Base-by-base conservation (phyloP, 768 basidiomycete species). In the Hemileccinum impolitum region DNA sequence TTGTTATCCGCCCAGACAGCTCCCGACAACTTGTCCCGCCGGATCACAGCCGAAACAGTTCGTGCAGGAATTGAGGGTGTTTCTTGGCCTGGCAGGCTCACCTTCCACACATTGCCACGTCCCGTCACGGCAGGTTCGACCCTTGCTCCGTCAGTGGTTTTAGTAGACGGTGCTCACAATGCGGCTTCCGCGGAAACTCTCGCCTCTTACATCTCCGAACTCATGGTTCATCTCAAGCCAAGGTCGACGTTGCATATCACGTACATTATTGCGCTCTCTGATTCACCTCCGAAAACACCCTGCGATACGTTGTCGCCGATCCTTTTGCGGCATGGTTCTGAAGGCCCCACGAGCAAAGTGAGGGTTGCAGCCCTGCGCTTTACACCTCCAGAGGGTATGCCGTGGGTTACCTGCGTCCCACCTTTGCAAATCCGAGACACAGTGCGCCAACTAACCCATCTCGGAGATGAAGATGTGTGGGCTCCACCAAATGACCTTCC, bases 151-250 rank as follows among this genome's bases (percentile, higher is more conserved):
- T 54, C 77, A 8, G 68, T 65, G 18, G 56, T 94, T 12, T 76
- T 98, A 11, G 87, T 85, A 5, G 96, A 99, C 60, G 96, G 96
- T 3, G 95, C 96, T 1, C 96, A 98, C 66, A 99, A 98, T 63
- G 70, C 83, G 7, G 84, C 90, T 6, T 92, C 92, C 0, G 78
- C 92, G 0, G 55, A 66, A 25, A 79, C 79, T 0, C 79, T 97
- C 11, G 76, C 82, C 8, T 63, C 72, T 2, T 97, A 91, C 63
- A 69, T 72, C 25, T 60, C 64, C 47, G 67, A 70, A 39, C 73
- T 70, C 54, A 68, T 58, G 39, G 67, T 49, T 45, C 62, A 52
- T 15, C 51, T 60, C 30, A 48, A 45, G 41, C 50, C 55, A 37
- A 42, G 42, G n/a, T 48, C 65, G 21, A 55, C 15, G n/a, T 48